Percentiles rank a stretch among this genome's conserved stretches.
Evolutionary conservation across 192 early-diverging fungal genomes (phyloP).

Genomic region (Podila horticola): DNA sequence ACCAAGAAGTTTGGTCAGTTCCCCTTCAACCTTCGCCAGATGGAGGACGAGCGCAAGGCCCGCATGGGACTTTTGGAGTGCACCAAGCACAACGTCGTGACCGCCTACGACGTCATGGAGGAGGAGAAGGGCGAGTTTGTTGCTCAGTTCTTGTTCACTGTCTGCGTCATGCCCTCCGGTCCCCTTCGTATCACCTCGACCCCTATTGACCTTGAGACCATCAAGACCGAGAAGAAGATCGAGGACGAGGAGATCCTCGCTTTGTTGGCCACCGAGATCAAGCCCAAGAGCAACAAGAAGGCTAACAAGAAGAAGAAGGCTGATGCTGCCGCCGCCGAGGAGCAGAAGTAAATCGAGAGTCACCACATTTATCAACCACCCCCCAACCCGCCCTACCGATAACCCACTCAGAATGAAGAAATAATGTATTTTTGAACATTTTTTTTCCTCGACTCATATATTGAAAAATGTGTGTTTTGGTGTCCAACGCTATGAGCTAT

Average conservation of each 20-base stretch:
- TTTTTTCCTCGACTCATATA: too few species aligned
- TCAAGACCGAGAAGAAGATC: constrained; percentile 89
- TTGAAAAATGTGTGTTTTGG: too few species aligned
- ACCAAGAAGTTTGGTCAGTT: constrained; percentile 83
- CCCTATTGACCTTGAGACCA: constrained; percentile 76
- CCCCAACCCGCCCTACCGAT: neutral
- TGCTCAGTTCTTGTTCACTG: constrained; percentile 94
- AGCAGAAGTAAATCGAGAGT: constrained; percentile 29
- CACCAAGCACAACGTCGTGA: constrained; percentile 81
- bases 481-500: too few species aligned
- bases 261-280: constrained; percentile 71
- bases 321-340: constrained; percentile 39
- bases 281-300: constrained; percentile 56
- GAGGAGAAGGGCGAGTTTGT: constrained; percentile 85
- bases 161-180: constrained; percentile 88
- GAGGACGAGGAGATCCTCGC: constrained; percentile 82
- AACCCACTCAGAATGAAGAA: neutral
- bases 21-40: constrained; percentile 87
- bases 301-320: constrained; percentile 63
- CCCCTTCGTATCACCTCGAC: constrained; percentile 85
- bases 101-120: constrained; percentile 85
- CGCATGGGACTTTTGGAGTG: constrained; percentile 94
- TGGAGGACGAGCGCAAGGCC: constrained; percentile 92
- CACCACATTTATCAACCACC: neutral
- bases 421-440: too few species aligned